Base-by-base conservation (phyloP, 306 rosid genomes). In the Vicia sativa region DNA sequence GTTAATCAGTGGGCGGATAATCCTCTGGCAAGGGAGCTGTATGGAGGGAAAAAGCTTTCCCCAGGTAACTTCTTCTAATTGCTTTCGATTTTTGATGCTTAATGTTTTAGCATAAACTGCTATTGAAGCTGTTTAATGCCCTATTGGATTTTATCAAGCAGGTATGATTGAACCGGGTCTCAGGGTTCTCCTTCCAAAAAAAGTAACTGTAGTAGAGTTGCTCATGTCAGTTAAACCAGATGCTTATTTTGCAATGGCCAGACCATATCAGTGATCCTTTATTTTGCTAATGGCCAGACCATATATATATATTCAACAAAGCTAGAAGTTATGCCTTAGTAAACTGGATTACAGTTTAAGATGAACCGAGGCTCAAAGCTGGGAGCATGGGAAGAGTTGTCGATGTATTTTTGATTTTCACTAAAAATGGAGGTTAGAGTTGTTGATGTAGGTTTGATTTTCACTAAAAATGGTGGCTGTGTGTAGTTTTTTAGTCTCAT, bases 1-100 rank as follows among this genome's bases (percentile, higher is more conserved):
- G 95, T 90, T 54, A 86, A 86, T 72, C 84, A 82, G 7, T 90
- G 98, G 98, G 93, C 93, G 25, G 87, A 82, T 26, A 90, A 86
- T 80, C 98, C 98, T 52, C 78, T 92, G 26, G 87, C 98, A 62
- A 86, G 50, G 81, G 93, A 92, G 78, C 81, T 92, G 19, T 92
- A 90, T 71, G 81, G 89, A 19, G 93, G 96, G 60, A 83, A 81
- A 78, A 90, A 82, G 62, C 88, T 90, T 65, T 81, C 96, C 21
- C 98, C 98, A 1, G 87, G 98, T 87, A 77, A 23, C 70, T 81
- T 68, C 64, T 81, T 68, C 61, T 35, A 14, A 35, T 63, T 80
- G 35, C 43, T 56, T 53, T 67, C 60, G 11, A 39, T 42, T 56
- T 53, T 69, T 52, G 12, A 34, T 53, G 39, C 44, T 42, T 58